phyloP scores from a whole-genome alignment of 345 rosid species.

The Draba incana region DNA sequence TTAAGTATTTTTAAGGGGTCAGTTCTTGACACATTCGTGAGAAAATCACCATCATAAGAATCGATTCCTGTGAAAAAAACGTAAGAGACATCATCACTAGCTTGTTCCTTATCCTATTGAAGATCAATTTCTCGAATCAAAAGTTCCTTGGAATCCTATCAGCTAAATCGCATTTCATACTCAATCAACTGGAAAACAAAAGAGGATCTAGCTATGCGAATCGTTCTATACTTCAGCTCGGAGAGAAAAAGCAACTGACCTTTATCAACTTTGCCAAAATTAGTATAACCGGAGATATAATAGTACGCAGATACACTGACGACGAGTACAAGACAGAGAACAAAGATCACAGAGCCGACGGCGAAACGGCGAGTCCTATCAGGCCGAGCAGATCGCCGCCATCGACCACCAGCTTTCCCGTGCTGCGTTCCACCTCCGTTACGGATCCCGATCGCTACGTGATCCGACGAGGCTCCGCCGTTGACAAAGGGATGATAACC shows the following conservation, averaged over 20 bases:
- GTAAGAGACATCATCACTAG: background rate
- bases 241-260: slow-evolving; percentile 42
- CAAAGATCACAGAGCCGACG: slow-evolving; percentile 48
- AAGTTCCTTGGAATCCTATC: background rate
- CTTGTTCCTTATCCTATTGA: slow-evolving; percentile 61
- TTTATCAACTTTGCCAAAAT: slow-evolving; percentile 39
- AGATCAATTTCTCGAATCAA: slow-evolving; percentile 24
- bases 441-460: slow-evolving; percentile 65
- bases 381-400: slow-evolving; percentile 65
- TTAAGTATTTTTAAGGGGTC: slow-evolving; percentile 57
- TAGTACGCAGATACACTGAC: slow-evolving; percentile 66
- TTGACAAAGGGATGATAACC: slow-evolving; percentile 40
- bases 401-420: slow-evolving; percentile 54
- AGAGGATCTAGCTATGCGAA: slow-evolving; percentile 14
- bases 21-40: slow-evolving; percentile 73
- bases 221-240: background rate
- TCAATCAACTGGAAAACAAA: background rate
- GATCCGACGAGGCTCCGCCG: slow-evolving; percentile 57
- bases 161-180: slow-evolving; percentile 4
- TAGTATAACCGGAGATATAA: slow-evolving; percentile 51
- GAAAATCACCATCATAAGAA: slow-evolving; percentile 64
- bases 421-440: slow-evolving; percentile 43
- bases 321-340: slow-evolving; percentile 59
- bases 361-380: slow-evolving; percentile 59
- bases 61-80: slow-evolving; percentile 22